These are phyloP conservation scores for Phytophthora sp. DNA, from an alignment of 352 stramenopile genomes.

Conservation along the genomic window DNA sequence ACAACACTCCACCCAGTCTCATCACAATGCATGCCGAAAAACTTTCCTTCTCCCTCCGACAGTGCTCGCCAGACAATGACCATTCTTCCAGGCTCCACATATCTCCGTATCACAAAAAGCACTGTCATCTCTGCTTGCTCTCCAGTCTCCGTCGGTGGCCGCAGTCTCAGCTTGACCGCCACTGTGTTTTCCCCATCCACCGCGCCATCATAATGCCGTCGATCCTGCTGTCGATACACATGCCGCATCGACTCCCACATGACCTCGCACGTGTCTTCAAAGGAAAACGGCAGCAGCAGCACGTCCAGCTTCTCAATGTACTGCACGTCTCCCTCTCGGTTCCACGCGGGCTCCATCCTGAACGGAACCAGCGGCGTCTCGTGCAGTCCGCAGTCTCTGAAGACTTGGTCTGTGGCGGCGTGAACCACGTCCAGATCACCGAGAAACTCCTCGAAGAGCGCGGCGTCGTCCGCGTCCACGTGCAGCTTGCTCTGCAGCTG, in stretches of 20 bases:
- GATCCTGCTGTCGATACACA: slow-evolving; percentile 16
- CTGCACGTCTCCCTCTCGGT: slow-evolving; percentile 15
- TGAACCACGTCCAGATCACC: slow-evolving; percentile 27
- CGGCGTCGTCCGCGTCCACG: slow-evolving; percentile 15
- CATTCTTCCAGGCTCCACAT: slow-evolving; percentile 42
- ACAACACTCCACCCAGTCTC: slow-evolving; percentile 48
- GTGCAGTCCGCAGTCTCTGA: slow-evolving; percentile 16
- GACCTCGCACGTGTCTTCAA: slow-evolving; percentile 15
- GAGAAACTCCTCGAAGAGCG: slow-evolving; percentile 29
- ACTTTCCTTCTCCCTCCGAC: slow-evolving; percentile 32
- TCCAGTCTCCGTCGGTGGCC: slow-evolving; percentile 10
- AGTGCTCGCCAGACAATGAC: slow-evolving; percentile 53
- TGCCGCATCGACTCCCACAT: slow-evolving; percentile 30
- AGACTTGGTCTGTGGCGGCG: slow-evolving; percentile 20
- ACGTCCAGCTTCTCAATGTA: slow-evolving; percentile 34
- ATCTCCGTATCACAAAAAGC: slow-evolving; percentile 27
- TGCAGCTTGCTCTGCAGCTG: neutral
- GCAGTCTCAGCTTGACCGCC: slow-evolving; percentile 39
- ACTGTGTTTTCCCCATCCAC: slow-evolving; percentile 38
- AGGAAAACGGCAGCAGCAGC: slow-evolving; percentile 16
- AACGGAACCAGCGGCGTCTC: slow-evolving; percentile 9
- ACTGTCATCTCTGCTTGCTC: slow-evolving; percentile 10
- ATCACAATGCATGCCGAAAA: slow-evolving; percentile 43
- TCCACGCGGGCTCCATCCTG: slow-evolving; percentile 8
- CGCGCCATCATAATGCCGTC: slow-evolving; percentile 14